A percentile compares a stretch with the other conserved stretches of the same genome.
Conservation (phyloP, 2,329 filamentous ascomycete species). For the Scedosporium aurantiacum region DNA sequence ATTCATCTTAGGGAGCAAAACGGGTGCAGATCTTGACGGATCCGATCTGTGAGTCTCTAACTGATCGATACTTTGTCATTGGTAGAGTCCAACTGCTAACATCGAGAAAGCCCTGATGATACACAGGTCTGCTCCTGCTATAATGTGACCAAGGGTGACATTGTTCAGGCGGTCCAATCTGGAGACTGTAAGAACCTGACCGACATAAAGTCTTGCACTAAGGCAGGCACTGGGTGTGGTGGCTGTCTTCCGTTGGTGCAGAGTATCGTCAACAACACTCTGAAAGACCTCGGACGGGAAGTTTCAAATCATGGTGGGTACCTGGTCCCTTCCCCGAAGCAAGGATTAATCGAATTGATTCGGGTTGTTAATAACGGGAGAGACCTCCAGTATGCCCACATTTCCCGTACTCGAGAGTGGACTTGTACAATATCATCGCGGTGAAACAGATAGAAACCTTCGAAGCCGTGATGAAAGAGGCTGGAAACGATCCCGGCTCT, state of each 20-base stretch:
- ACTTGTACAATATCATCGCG: conserved; percentile 82
- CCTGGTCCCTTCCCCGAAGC: neutral
- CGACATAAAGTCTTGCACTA: conserved; percentile 81
- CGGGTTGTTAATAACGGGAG: neutral
- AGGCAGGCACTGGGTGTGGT: conserved; percentile 82
- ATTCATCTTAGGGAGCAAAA: conserved; percentile 70
- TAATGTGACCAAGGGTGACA: conserved; percentile 79
- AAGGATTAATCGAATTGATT: neutral
- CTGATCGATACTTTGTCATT: neutral
- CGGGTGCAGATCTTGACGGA: conserved; percentile 60
- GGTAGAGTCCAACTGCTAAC: neutral
- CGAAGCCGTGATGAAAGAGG: conserved; percentile 64
- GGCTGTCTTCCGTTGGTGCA: conserved; percentile 84
- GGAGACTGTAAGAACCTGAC: conserved; percentile 72
- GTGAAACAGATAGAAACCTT: conserved; percentile 68
- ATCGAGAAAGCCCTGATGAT: conserved; percentile 54
- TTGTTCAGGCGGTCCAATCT: conserved; percentile 61
- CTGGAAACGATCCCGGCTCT: conserved; percentile 60
- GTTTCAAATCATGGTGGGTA: conserved; percentile 58
- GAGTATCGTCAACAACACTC: conserved; percentile 80
- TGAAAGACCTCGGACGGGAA: conserved; percentile 75
- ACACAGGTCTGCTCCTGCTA: conserved; percentile 89
- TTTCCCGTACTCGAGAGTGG: conserved; percentile 72
- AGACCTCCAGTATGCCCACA: conserved; percentile 53
- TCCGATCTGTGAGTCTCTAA: conserved; percentile 39